phyloP scores from a whole-genome alignment of 768 basidiomycete genomes.

The Chalciporus piperatus region DNA sequence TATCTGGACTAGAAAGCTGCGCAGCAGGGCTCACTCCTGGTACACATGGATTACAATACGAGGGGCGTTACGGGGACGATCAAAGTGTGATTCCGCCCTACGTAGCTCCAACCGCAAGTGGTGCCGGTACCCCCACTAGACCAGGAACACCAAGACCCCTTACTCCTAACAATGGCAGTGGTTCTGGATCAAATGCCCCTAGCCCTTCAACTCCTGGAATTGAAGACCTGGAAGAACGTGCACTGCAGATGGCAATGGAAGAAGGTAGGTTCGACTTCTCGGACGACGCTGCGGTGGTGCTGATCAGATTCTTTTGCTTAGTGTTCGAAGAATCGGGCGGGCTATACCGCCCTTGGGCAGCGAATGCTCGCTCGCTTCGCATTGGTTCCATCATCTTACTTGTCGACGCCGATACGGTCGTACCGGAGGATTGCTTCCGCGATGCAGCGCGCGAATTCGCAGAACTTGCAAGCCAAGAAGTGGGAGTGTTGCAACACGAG shows the following conservation, averaged over 20 bases:
- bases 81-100: constrained; percentile 31
- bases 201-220: constrained; percentile 18
- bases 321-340: constrained; percentile 52
- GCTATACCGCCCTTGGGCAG: constrained; percentile 70
- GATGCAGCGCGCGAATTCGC: constrained; percentile 86
- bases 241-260: constrained; percentile 49
- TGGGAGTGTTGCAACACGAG: constrained; percentile 89
- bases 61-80: constrained; percentile 64
- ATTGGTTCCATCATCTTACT: constrained; percentile 78
- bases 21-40: constrained; percentile 31
- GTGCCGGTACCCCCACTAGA: constrained; percentile 25
- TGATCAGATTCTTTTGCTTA: constrained; percentile 35
- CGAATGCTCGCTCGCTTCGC: constrained; percentile 70
- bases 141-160: constrained; percentile 24
- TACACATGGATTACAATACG: constrained; percentile 64
- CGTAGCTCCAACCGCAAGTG: constrained; percentile 10
- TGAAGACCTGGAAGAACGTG: constrained; percentile 47
- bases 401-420: constrained; percentile 86
- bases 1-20: constrained; percentile 19
- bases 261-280: constrained; percentile 39
- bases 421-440: constrained; percentile 87
- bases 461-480: constrained; percentile 57
- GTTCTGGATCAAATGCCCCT: constrained; percentile 7
- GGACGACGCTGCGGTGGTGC: constrained; percentile 35
- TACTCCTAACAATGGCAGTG: constrained; percentile 4